Evolutionary conservation across 371 early-diverging fungal genomes (phyloP).

Genomic region (Saksenaea oblongispora): DNA sequence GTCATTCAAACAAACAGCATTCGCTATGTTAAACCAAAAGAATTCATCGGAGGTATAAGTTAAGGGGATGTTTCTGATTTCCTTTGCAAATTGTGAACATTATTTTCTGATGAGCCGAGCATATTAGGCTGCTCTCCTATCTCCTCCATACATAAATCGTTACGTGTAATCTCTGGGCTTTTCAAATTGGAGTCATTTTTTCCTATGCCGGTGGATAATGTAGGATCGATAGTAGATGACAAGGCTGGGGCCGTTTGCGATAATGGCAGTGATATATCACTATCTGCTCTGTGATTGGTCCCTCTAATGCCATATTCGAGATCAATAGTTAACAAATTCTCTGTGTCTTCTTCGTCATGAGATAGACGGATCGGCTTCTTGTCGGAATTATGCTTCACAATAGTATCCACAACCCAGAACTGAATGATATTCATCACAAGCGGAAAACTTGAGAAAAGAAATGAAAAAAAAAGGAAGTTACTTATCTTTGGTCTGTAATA

Average conservation of each 20-base stretch:
- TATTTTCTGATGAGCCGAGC: too few species aligned
- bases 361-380: constrained; percentile 31
- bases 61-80: too few species aligned
- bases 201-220: background rate
- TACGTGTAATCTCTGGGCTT: too few species aligned
- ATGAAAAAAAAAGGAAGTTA: background rate
- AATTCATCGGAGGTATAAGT: too few species aligned
- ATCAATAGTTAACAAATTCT: constrained; percentile 14
- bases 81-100: too few species aligned
- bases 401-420: constrained; percentile 68
- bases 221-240: background rate
- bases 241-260: background rate
- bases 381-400: constrained; percentile 58
- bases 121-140: too few species aligned
- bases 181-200: background rate
- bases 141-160: too few species aligned
- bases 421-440: constrained; percentile 64
- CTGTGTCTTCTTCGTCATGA: constrained; percentile 32
- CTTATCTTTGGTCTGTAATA: background rate
- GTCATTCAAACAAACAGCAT: too few species aligned
- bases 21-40: too few species aligned
- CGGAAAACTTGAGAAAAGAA: constrained; percentile 38
- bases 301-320: background rate
- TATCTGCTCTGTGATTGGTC: background rate
- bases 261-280: background rate